These are phyloP conservation scores for Crassisporium funariophilum DNA, from an alignment of 768 basidiomycete genomes.

Conservation along the genomic window DNA sequence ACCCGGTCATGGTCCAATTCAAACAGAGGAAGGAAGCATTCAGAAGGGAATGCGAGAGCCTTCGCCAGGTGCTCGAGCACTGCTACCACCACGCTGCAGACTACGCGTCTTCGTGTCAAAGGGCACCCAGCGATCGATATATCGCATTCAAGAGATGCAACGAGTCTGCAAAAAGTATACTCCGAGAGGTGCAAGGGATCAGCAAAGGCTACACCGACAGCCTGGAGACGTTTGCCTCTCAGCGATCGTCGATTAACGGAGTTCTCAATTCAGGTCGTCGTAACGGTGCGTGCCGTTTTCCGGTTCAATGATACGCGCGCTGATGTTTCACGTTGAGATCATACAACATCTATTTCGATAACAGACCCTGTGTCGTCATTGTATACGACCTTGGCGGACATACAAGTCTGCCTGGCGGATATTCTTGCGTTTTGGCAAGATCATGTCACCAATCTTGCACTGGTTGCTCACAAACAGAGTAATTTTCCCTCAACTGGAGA, in stretches of 20 bases:
- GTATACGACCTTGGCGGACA: constrained; percentile 14
- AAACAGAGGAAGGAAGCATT: constrained; percentile 17
- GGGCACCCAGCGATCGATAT: constrained; percentile 20
- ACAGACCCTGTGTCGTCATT: constrained; percentile 9
- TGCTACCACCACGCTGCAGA: constrained; percentile 22
- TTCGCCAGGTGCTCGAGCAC: constrained; percentile 19
- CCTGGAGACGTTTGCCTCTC: constrained; percentile 13
- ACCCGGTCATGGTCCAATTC: constrained; percentile 14
- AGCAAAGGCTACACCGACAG: constrained; percentile 14
- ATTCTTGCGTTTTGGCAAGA: constrained; percentile 25
- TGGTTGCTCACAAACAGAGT: constrained; percentile 18
- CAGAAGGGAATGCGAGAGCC: constrained; percentile 18
- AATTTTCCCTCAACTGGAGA: constrained; percentile 21
- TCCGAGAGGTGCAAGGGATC: constrained; percentile 17
- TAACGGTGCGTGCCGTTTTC: no score
- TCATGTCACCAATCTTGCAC: constrained; percentile 19
- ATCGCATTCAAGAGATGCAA: constrained; percentile 20
- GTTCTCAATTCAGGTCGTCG: background rate
- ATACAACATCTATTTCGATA: no score
- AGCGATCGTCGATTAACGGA: constrained; percentile 5
- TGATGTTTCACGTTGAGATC: no score
- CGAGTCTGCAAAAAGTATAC: constrained; percentile 17
- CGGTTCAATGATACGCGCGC: no score
- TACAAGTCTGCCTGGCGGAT: constrained; percentile 16
- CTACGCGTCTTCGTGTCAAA: constrained; percentile 20